Evolutionary conservation across 331 rosid genomes (phyloP), one percentile per base, ranked within the genome.

Genomic region (Malus hybrid): DNA sequence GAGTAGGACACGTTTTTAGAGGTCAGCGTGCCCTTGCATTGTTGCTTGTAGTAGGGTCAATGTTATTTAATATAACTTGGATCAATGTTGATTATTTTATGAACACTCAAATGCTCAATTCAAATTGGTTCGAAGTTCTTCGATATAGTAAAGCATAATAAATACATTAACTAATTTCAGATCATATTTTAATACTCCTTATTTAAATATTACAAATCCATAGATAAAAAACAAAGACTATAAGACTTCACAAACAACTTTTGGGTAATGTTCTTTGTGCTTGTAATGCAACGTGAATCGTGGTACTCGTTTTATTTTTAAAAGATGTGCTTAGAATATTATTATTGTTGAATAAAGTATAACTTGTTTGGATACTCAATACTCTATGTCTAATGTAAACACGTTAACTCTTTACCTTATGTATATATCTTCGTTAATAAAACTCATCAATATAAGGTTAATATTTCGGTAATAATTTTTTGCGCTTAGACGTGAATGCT

Each of bases 1-100:
- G 22, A 22, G 22, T 22, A 22, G 69, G 48, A 34, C 69, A 16
- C 14, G 18, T 18, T 0, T 61, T 62, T 62, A 11, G 77, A 65
- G 70, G 77, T 62, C 77, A 27, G 70, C 61, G 29, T 73, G 61
- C 69, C 77, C 7, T 73, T 15, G 56, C 56, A 50, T 15, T 50
- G 56, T 50, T 42, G 61, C 70, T 62, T 73, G 48, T 19, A 4
- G 48, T 6, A 10, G 48, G 63, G 77, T 44, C 60, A 27, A 73
- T 72, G 6, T 6, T 50, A 5, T 5, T 50, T 50, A 50, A 50
- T 1, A 5, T 50, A 50, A 50, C 6, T 50, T 50, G 4, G 19
- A 50, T 50, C 56, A 16, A 15, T 50, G 56, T 50, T 50, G 6
- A 50, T 29, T 62, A 50, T 50, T 19, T 18, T 18, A 32, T 52